Conservation (phyloP, 192 early-diverging fungal genomes). For the Allomyces macrogynus region DNA sequence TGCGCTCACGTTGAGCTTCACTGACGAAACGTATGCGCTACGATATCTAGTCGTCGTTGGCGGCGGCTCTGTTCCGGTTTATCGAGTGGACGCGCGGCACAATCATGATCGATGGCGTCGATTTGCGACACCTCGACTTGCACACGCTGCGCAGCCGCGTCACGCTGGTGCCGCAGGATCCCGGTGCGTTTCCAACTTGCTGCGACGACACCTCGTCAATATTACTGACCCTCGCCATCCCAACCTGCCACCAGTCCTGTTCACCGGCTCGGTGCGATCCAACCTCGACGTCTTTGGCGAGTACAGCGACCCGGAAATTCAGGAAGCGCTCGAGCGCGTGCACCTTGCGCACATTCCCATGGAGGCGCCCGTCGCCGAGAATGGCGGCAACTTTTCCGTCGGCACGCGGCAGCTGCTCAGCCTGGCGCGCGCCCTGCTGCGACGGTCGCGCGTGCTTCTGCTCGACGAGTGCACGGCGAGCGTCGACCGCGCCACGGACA, state of each 20-base stretch:
- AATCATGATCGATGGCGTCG: slow-evolving; percentile 52
- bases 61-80: slow-evolving; percentile 55
- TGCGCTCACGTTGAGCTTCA: too few species aligned
- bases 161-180: slow-evolving; percentile 85
- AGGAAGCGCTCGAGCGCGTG: slow-evolving; percentile 52
- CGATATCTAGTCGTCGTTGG: slow-evolving; percentile 27
- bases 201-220: not conserved
- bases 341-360: slow-evolving; percentile 24
- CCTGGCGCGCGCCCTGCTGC: slow-evolving; percentile 56
- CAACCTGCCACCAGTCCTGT: slow-evolving; percentile 26
- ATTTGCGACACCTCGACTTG: slow-evolving; percentile 47
- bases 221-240: not conserved
- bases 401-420: slow-evolving; percentile 63
- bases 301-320: slow-evolving; percentile 52
- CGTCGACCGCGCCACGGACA: slow-evolving; percentile 73
- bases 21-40: too few species aligned
- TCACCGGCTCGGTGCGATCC: slow-evolving; percentile 59
- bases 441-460: slow-evolving; percentile 42
- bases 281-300: slow-evolving; percentile 79
- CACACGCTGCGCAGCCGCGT: slow-evolving; percentile 55
- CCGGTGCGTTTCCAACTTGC: not conserved
- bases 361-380: slow-evolving; percentile 63
- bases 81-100: slow-evolving; percentile 43
- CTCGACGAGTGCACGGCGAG: slow-evolving; percentile 79
- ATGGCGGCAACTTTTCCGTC: slow-evolving; percentile 57